A percentile compares a stretch with the other conserved stretches of the same genome.
Conservation (phyloP, 2,329 filamentous ascomycete species). For the Scytalidium sp. region DNA sequence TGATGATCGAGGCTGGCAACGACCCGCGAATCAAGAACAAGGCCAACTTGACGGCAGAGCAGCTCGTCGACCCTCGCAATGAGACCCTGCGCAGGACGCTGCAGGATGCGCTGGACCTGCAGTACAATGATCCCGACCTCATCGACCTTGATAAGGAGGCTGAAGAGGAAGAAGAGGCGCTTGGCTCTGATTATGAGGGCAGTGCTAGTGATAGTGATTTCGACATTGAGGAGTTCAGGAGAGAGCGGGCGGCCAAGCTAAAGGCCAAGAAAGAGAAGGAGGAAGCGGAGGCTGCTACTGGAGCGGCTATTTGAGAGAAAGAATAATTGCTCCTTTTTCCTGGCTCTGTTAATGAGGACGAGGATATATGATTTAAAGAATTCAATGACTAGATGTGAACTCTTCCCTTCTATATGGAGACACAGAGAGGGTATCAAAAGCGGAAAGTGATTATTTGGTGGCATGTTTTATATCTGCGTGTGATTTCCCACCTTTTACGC, state of each 20-base stretch:
- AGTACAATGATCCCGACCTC: conserved; percentile 57
- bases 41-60: conserved; percentile 66
- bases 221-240: conserved; percentile 52
- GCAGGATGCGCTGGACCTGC: conserved; percentile 67
- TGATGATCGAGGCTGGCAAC: conserved; percentile 79
- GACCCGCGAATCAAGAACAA: conserved; percentile 66
- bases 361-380: too few relatives aligned
- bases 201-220: conserved; percentile 61
- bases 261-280: conserved; percentile 35
- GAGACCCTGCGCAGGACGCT: conserved; percentile 58
- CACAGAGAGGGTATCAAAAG: too few relatives aligned
- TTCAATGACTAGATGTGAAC: too few relatives aligned
- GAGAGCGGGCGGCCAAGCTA: conserved; percentile 51
- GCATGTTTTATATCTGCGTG: too few relatives aligned
- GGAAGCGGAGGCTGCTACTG: conserved; percentile 13
- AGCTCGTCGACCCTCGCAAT: conserved; percentile 73
- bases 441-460: too few relatives aligned
- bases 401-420: too few relatives aligned
- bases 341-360: too few relatives aligned
- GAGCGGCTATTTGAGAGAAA: not conserved
- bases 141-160: conserved; percentile 29
- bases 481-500: too few relatives aligned
- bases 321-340: not conserved
- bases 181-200: conserved; percentile 53
- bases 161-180: conserved; percentile 30